Base-by-base conservation (phyloP, 2,329 filamentous ascomycete species). In the Monascus ruber region DNA sequence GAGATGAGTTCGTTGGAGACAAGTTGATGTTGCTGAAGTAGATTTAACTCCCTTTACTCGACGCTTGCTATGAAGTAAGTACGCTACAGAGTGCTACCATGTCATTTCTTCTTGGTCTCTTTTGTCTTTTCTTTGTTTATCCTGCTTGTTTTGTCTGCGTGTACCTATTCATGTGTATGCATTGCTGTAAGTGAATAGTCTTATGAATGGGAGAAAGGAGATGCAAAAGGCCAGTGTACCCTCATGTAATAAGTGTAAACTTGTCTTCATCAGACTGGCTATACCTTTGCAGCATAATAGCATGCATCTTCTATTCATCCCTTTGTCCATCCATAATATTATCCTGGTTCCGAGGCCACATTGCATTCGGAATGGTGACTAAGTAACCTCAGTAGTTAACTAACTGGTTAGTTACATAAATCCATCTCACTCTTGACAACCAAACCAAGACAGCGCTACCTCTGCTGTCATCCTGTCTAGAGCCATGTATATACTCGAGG, bases 401-500 rank as follows among this genome's bases (percentile, higher is more conserved):
- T 17, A 17, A 17, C 17, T 17, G 3, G 17, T 3, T 17, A 17
- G 17, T 17, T 17, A 17, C 17, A 17, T 17, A 17, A 17, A 17
- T 17, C 17, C 17, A 17, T 17, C 17, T 17, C 17, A 17, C 17
- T 17, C 3, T 17, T 17, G 17, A 17, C 38, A 39, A 40, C 37
- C 38, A 33, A 39, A 42, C 32, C 45, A 44, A 36, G 40, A 39
- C 42, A 45, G 42, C 43, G 36, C 35, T 36, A 37, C 34, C 36
- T 40, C 38, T 34, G 40, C 36, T 37, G 37, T 47, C 42, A 17
- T 17, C 17, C 45, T 35, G 44, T 28, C 34, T 25, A 28, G 6
- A 46, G 43, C 41, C 40, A 60, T 60, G 58, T 55, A 57, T 51
- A 59, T 62, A 35, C 58, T 60, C 38, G 56, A 62, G 54, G 58